Evolutionary conservation across 2,329 filamentous ascomycete genomes (phyloP).

Genomic region (Diplodia intermedia): DNA sequence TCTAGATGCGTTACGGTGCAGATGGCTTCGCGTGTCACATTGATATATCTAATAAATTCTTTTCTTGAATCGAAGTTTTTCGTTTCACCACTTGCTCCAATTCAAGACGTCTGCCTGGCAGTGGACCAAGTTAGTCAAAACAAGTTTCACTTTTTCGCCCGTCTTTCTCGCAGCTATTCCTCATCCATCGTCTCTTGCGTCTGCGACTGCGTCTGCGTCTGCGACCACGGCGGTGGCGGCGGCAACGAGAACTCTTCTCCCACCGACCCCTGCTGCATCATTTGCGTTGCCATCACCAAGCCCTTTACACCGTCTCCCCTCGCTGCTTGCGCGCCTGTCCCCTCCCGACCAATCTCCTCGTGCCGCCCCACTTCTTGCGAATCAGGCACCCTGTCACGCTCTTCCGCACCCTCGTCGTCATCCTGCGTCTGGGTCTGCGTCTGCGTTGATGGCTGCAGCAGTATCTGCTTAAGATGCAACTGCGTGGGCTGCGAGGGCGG

Average conservation of each 20-base stretch:
- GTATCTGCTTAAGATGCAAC: slow-evolving; percentile 1
- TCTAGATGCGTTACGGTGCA: too few relatives aligned
- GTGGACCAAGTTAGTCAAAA: neutral
- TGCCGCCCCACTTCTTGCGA: neutral
- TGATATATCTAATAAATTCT: neutral
- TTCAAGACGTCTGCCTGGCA: neutral
- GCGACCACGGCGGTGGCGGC: slow-evolving; percentile 25
- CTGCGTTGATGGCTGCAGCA: neutral
- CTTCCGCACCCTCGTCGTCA: neutral
- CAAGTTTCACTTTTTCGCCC: neutral
- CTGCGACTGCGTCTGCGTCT: slow-evolving; percentile 10
- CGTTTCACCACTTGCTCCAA: neutral
- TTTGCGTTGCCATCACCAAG: slow-evolving; percentile 21
- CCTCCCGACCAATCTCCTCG: neutral
- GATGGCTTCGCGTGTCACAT: neutral
- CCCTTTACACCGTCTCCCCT: neutral
- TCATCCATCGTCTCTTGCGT: slow-evolving; percentile 12
- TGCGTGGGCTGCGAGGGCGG: slow-evolving; percentile 3
- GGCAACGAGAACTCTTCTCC: slow-evolving; percentile 17
- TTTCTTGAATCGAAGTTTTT: neutral
- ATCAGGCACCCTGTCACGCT: slow-evolving; percentile 11
- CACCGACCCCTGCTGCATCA: slow-evolving; percentile 3
- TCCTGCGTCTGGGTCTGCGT: neutral
- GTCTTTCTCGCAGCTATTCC: neutral
- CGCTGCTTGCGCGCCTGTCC: neutral